Evolutionary conservation across 2,329 filamentous ascomycete species (phyloP), one percentile per base, ranked within the genome.

Genomic region (Fonsecaea erecta): DNA sequence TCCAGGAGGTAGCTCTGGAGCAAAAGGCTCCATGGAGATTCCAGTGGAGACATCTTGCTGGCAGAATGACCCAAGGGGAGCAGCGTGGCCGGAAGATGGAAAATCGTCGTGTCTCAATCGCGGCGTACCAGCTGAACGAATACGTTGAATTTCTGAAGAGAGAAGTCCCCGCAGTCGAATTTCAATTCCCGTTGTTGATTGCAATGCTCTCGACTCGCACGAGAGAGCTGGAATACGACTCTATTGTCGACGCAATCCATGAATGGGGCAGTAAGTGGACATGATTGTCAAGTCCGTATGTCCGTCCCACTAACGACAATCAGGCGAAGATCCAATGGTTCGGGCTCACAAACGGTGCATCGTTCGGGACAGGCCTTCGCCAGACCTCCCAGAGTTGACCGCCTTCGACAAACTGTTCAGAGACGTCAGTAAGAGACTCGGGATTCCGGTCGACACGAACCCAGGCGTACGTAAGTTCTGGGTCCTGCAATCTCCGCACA

Each of bases 171-270:
- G 21, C 26, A 7, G 7, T 35, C 2, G 53, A 62, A 26, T 54
- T 52, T 18, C 59, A 62, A 18, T 37, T 62, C 18, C 59, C 59
- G 12, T n/a, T 62, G 30, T 26, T 62, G 26, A 46, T 62, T 8
- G 24, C 46, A 18, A 21, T 62, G 11, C 28, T 62, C n/a, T 62
- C 59, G 28, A 54, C 32, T 30, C 46, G 51, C 16, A 32, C 30
- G 21, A 26, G 24, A 16, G 46, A 62, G 24, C 7, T 62, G 32
- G 30, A 62, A n/a, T 16, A 9, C 11, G 48, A 40, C 51, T 30
- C 46, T 9, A 54, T 62, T 8, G 21, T 54, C 16, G 59, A 62
- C 8, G n/a, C 16, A 21, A 62, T 62, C 18, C 16, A 14, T 16
- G 34, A 37, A 11, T 40, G 8, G 24, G 48, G 32, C 9, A 12